Base-by-base conservation (phyloP, 1,139 yeast species). In the Suhomyces choctaworum region DNA sequence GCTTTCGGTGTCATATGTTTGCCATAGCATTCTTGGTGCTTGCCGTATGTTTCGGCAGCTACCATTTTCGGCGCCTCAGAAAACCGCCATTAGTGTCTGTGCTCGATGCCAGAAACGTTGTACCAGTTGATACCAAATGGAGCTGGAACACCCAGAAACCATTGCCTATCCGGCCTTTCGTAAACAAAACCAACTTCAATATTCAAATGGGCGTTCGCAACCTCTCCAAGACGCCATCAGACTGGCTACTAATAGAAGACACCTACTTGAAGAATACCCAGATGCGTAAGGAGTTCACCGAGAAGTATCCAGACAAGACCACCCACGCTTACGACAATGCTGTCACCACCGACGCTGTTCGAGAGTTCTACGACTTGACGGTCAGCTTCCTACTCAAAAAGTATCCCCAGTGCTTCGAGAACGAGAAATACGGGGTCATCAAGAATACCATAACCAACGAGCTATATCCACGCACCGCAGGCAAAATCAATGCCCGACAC, bases 191-290 rank as follows among this genome's bases (percentile, higher is more conserved):
- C 25, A 62, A 62, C 47, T 64, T 64, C 45, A 62, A 62, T 27
- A 64, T 67, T 3, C 58, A 63, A n/a, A 61, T 69, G 69, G 70
- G 61, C 2, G 54, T 68, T 20, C 53, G 52, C 22, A 64, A 64
- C 36, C 40, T 69, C 19, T 44, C 58, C 5, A 40, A 53, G 8
- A 45, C 56, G 1, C 66, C 68, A 1, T 59, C 64, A 32, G 64
- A 64, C 12, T 66, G 72, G 66, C 50, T 69, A 10, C 52, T 68
- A 16, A 51, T 69, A 9, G 74, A 69, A 36, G 49, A 64, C 23
- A 59, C 70, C 2, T 67, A 68, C 39, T 40, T 52, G 8, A 48
- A 56, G 3, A 50, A 48, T 20, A 55, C 61, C 3, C 44, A 32
- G 8, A 38, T 52, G 19, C 52, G 67, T 26, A 49, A 50, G 27